A percentile compares a stretch with the other conserved stretches of the same genome.
phyloP scores from a whole-genome alignment of 441 rosid genomes.

The Bruguiera hainesii region DNA sequence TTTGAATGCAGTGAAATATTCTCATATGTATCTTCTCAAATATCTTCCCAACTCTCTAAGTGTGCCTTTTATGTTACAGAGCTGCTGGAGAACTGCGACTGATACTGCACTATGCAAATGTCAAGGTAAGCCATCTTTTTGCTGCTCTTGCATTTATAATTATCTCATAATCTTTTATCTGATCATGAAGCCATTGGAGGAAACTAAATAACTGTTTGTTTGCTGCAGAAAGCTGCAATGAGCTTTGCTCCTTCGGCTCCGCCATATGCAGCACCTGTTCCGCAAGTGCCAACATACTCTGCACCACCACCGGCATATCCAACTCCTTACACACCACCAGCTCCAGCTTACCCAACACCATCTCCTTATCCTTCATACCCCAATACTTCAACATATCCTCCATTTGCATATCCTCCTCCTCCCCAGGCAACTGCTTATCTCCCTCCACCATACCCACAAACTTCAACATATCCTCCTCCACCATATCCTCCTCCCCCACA shows the following conservation, averaged over 20 bases:
- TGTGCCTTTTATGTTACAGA: conserved; percentile 34
- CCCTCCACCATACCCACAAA: conserved; percentile 31
- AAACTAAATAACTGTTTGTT: conserved; percentile 7
- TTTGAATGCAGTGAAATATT: no score
- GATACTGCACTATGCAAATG: conserved; percentile 55
- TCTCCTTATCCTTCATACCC: conserved; percentile 27
- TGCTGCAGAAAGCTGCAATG: conserved; percentile 35
- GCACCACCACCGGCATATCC: conserved; percentile 33
- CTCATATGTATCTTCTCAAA: no score
- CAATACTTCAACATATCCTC: conserved; percentile 24
- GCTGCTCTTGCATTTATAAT: not conserved
- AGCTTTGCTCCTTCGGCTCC: conserved; percentile 45
- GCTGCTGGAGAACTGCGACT: conserved; percentile 66
- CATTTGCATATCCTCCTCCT: conserved; percentile 44
- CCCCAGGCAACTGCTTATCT: conserved; percentile 43
- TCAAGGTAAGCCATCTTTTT: conserved; percentile 40
- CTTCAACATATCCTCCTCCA: conserved; percentile 46
- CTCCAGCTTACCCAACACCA: conserved; percentile 30
- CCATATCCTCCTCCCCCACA: conserved; percentile 47
- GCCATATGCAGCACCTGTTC: conserved; percentile 30
- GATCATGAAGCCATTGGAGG: not conserved
- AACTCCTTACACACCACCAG: conserved; percentile 29
- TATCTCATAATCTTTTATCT: not conserved
- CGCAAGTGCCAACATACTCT: conserved; percentile 35
- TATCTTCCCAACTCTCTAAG: no score